Evolutionary conservation across 257 asterid genomes (phyloP).

Genomic region (Perilla frutescens): DNA sequence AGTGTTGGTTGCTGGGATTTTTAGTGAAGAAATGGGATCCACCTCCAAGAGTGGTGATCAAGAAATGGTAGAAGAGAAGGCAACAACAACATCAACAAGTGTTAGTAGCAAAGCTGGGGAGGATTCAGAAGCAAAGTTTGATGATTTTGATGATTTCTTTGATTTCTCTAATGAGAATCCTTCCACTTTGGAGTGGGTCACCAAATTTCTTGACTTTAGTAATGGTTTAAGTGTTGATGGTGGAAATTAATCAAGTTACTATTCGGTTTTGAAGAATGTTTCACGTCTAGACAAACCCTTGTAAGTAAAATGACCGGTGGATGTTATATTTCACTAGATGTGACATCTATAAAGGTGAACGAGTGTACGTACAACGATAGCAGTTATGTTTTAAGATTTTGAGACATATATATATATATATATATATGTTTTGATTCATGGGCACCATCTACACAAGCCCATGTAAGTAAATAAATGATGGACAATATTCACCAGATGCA

Average conservation of each 20-base stretch:
- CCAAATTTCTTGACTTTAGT: constrained; percentile 43
- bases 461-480: no score
- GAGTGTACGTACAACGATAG: no score
- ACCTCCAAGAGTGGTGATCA: constrained; percentile 34
- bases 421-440: no score
- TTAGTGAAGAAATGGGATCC: constrained; percentile 33
- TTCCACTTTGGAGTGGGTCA: constrained; percentile 61
- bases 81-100: background rate
- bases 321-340: no score
- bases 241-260: background rate
- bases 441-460: no score
- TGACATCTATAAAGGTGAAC: no score
- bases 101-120: constrained; percentile 26
- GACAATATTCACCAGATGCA: no score
- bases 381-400: no score
- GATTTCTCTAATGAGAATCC: constrained; percentile 68
- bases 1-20: constrained; percentile 40
- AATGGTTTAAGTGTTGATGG: background rate
- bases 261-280: background rate
- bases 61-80: constrained; percentile 32
- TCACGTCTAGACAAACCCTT: background rate
- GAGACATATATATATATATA: no score
- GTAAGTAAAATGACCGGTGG: background rate
- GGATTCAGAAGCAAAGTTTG: constrained; percentile 33
- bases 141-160: constrained; percentile 56